Conservation (phyloP, 83 land plant genomes). For the Diphasiastrum complanatum region DNA sequence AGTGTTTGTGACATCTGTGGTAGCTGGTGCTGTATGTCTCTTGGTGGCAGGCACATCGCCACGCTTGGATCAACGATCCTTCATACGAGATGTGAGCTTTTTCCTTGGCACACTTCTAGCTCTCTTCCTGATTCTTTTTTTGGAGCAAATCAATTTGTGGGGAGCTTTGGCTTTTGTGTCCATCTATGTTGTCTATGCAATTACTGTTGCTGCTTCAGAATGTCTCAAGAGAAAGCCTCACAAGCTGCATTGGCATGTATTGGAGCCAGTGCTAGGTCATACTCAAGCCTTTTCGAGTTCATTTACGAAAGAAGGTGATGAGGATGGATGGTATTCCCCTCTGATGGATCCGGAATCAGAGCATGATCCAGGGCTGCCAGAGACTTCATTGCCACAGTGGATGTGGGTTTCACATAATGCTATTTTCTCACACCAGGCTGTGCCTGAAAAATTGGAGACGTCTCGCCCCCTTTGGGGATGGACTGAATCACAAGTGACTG, state of each 20-base stretch:
- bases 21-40: slow-evolving; percentile 53
- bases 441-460: slow-evolving; percentile 6
- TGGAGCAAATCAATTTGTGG: slow-evolving; percentile 47
- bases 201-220: slow-evolving; percentile 58
- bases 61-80: slow-evolving; percentile 53
- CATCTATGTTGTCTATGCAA: slow-evolving; percentile 56
- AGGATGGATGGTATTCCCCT: slow-evolving; percentile 36
- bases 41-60: slow-evolving; percentile 36
- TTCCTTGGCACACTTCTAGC: slow-evolving; percentile 42
- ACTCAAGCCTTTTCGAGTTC: slow-evolving; percentile 38
- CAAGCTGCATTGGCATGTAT: slow-evolving; percentile 32
- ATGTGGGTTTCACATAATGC: slow-evolving; percentile 82
- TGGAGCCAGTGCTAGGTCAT: slow-evolving; percentile 48
- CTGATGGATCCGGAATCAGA: slow-evolving; percentile 32
- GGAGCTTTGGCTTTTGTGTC: slow-evolving; percentile 53
- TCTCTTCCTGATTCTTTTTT: slow-evolving; percentile 37
- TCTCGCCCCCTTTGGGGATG: slow-evolving; percentile 45
- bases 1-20: slow-evolving; percentile 62
- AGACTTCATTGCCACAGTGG: slow-evolving; percentile 61
- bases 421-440: slow-evolving; percentile 47
- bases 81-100: slow-evolving; percentile 60
- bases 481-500: slow-evolving; percentile 36
- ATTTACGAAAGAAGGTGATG: slow-evolving; percentile 34
- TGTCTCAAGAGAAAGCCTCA: slow-evolving; percentile 39
- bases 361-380: slow-evolving; percentile 21